Base-by-base conservation (phyloP, 768 basidiomycete species). In the Tubosaeta sp. region DNA sequence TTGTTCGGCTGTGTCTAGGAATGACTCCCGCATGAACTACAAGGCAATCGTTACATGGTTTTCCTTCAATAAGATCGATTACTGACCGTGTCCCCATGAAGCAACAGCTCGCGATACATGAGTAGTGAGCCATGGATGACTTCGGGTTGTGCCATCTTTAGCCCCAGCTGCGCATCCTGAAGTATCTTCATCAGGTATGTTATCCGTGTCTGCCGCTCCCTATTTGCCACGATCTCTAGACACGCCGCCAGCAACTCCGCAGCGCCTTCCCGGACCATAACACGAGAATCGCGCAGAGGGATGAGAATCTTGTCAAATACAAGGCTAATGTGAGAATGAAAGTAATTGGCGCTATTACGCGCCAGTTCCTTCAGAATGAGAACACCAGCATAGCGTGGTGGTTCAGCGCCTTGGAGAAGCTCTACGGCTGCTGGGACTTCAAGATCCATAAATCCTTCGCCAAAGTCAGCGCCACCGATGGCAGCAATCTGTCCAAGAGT, bases 291-390 rank as follows among this genome's bases (percentile, higher is more conserved):
- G 41, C 95, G 77, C 22, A 99, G 70, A 5, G 95, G 91, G 2
- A 88, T 83, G 56, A 97, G 85, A 50, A 99, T 92, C 69, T 93
- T 93, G 66, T 94, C 93, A 46, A 98, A 86, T 12, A 97, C 88
- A 35, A 88, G 78, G 48, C 81, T 80, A 19, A 98, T 93, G 69
- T 92, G 88, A 2, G 89, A 81, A 61, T 92, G 85, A 70, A 97
- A 95, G 61, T 93, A 86, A 7, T 77, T 82, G 0, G 91, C 88
- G 56, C 88, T 94, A 69, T 93, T 88, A 27, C 84, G 80, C 2
- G 97, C 95, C 38, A 99, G 78, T 69, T 97, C 95, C 71, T 95
- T 95, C 35, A 98, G 71, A 45, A 97, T 90, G 48, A 98, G 81
- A 2, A 97, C 94, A 1, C 94, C 95, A 0, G 92, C 92, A 70